Conservation (phyloP, 805 yeast species). For the Kazachstania martiniae region DNA sequence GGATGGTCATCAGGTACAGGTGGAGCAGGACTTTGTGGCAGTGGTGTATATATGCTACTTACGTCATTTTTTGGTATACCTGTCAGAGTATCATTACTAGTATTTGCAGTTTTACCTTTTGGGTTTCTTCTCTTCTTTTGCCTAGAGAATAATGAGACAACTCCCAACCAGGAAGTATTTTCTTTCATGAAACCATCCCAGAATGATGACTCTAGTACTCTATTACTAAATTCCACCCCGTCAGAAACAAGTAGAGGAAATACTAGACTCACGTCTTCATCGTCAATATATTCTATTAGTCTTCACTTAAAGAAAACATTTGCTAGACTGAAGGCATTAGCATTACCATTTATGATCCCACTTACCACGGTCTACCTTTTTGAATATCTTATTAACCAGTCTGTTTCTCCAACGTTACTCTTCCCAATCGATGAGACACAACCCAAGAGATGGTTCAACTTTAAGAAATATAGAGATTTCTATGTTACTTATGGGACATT, state of each 20-base stretch:
- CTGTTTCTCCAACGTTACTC: conserved; percentile 77
- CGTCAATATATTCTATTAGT: no score
- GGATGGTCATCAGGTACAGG: conserved; percentile 97
- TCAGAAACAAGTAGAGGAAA: background rate
- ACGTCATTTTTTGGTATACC: conserved; percentile 58
- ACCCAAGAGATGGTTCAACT: conserved; percentile 37
- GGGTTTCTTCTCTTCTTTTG: conserved; percentile 35
- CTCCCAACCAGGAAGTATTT: background rate
- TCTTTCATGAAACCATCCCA: background rate
- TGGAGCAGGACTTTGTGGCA: conserved; percentile 85
- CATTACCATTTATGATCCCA: conserved; percentile 73
- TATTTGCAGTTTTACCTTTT: conserved; percentile 48
- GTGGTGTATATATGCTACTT: conserved; percentile 55
- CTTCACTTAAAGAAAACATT: conserved; percentile 22
- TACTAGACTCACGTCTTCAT: no score
- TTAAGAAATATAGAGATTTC: conserved; percentile 63
- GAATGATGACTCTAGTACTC: background rate
- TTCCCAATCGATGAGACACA: conserved; percentile 49
- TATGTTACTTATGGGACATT: conserved; percentile 86
- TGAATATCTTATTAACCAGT: conserved; percentile 87
- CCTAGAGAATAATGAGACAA: conserved; percentile 9
- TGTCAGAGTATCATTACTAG: conserved; percentile 42
- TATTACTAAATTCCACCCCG: background rate
- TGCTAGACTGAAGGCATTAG: conserved; percentile 31
- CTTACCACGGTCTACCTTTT: conserved; percentile 71